Evolutionary conservation across 331 rosid species (phyloP), one percentile per base, ranked within the genome.

Genomic region (Arachis monticola): DNA sequence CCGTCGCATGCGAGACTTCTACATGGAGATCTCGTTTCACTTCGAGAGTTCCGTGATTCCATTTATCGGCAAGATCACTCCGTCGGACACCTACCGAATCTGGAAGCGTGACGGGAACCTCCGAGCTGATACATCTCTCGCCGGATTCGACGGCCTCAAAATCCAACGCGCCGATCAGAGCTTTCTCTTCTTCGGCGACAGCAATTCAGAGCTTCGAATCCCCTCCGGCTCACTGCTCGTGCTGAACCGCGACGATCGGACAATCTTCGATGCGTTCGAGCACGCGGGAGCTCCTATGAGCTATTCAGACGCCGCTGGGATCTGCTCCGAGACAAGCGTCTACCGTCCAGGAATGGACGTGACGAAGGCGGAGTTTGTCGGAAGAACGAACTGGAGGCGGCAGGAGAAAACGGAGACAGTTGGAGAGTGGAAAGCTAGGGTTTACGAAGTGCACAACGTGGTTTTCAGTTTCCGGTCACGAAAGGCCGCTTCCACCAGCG

Each of bases 21-120:
- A 93, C 57, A 93, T 93, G 98, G 98, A 93, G 89, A 93, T 93
- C 81, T 91, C 97, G 2, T 93, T 91, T 31, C 97, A 93, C 60
- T 93, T 93, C 30, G 98, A 93, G 80, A 93, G 98, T 86, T 93
- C 98, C 30, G 98, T 93, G 6, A 93, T 91, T 77, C 98, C 98
- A 7, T 93, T 93, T 79, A 87, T 93, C 32, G 98, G 97, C 0
- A 91, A 86, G 72, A 91, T 93, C 30, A 97, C 98, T 31, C 98
- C 98, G 1, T 93, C 98, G 1, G 98, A 93, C 51, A 93, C 98
- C 0, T 93, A 93, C 76, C 90, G 86, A 83, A 91, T 93, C 81
- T 94, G 97, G 98, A 94, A 94, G 80, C 96, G 97, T n/a, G 98
- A 94, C 55, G 97, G 98, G 0, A 91, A 94, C 53, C 87, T 91